Conservation (phyloP, 106 monocot genomes). For the Dendrobium catenatum region DNA sequence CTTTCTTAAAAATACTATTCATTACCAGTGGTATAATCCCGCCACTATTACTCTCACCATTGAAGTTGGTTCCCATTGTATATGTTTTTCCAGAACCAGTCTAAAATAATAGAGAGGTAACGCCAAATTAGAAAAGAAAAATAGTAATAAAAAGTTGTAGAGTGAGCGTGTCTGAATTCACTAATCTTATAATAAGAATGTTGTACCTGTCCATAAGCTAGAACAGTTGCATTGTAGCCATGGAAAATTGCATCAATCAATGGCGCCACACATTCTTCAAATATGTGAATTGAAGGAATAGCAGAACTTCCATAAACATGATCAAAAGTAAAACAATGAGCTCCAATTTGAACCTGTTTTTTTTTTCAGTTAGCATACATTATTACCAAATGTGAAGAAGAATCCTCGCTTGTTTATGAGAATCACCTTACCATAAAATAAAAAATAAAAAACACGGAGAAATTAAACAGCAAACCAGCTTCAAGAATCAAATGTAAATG, state of each 20-base stretch:
- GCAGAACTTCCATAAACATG: constrained; percentile 72
- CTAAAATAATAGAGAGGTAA: constrained; percentile 22
- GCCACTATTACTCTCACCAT: constrained; percentile 31
- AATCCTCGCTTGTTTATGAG: not conserved
- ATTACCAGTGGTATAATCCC: constrained; percentile 90
- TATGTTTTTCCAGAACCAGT: constrained; percentile 99
- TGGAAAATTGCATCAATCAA: constrained; percentile 76
- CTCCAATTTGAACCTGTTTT: constrained; percentile 78
- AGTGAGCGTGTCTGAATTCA: not conserved
- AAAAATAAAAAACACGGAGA: not conserved
- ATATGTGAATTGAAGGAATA: constrained; percentile 40
- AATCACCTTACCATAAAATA: not conserved
- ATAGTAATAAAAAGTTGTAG: not conserved
- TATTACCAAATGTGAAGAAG: not conserved
- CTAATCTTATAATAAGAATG: not conserved
- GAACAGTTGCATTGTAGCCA: constrained; percentile 93
- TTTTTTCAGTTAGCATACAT: not conserved
- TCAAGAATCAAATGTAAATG: not conserved
- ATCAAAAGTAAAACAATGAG: constrained; percentile 86
- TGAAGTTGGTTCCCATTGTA: constrained; percentile 96
- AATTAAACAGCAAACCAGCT: not conserved
- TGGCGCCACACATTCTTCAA: constrained; percentile 68
- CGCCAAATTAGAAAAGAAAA: not conserved
- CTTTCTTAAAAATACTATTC: constrained; percentile 67
- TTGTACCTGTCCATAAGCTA: constrained; percentile 95